Evolutionary conservation across 2,329 filamentous ascomycete species (phyloP).

Genomic region (Stagonosporopsis vannaccii): DNA sequence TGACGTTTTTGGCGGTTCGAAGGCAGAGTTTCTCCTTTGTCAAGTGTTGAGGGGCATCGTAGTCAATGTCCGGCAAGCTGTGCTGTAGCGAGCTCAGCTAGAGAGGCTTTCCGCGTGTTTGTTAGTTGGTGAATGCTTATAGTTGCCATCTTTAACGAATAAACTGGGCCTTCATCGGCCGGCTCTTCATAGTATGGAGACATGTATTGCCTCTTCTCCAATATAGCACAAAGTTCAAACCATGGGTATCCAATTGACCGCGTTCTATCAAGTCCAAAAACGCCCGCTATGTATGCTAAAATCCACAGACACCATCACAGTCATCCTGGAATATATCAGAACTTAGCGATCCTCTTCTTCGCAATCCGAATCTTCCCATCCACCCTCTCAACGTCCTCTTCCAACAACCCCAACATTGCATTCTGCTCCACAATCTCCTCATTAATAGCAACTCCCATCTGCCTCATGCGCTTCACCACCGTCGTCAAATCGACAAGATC

Average conservation of each 20-base stretch:
- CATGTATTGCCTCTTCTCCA: neutral
- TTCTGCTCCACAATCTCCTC: slow-evolving; percentile 68
- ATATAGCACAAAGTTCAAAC: neutral
- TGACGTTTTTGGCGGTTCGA: slow-evolving; percentile 64
- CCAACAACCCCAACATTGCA: slow-evolving; percentile 68
- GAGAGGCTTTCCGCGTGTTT: no score
- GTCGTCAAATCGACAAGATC: slow-evolving; percentile 73
- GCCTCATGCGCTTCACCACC: slow-evolving; percentile 75
- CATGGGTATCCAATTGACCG: neutral
- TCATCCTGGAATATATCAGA: slow-evolving; percentile 64
- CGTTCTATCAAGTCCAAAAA: neutral
- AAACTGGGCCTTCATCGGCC: no score
- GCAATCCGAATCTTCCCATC: slow-evolving; percentile 74
- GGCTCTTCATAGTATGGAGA: no score
- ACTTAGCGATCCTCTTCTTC: slow-evolving; percentile 74
- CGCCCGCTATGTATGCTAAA: slow-evolving; percentile 1
- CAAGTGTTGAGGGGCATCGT: neutral
- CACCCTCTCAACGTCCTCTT: slow-evolving; percentile 71
- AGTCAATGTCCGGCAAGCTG: no score
- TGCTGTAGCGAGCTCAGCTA: no score
- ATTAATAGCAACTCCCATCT: slow-evolving; percentile 79
- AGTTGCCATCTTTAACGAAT: no score
- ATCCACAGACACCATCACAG: neutral
- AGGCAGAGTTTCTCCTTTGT: slow-evolving; percentile 42
- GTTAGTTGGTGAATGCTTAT: no score